phyloP scores from a whole-genome alignment of 1,284 basidiomycete species.

The Ceratorhiza oryzae-sativae region DNA sequence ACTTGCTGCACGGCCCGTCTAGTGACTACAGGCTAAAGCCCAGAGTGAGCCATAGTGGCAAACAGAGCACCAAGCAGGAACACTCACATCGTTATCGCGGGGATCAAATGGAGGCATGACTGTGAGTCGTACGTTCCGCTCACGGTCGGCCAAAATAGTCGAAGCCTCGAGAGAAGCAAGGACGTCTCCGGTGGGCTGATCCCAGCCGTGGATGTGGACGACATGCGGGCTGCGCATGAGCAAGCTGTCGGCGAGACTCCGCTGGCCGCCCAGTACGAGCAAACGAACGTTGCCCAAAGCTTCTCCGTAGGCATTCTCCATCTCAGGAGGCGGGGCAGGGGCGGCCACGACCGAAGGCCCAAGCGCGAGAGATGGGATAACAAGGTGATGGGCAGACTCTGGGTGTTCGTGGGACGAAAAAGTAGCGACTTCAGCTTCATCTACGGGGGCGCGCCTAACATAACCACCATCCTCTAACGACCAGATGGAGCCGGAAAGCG shows the following conservation, averaged over 20 bases:
- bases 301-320: slow-evolving; percentile 25
- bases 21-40: not conserved
- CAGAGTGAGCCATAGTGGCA: not conserved
- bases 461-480: slow-evolving; percentile 14
- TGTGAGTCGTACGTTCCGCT: slow-evolving; percentile 31
- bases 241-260: slow-evolving; percentile 38
- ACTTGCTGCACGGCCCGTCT: slow-evolving; percentile 20
- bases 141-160: slow-evolving; percentile 36
- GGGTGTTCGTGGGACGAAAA: slow-evolving; percentile 41
- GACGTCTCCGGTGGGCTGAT: slow-evolving; percentile 28
- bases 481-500: slow-evolving; percentile 30
- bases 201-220: slow-evolving; percentile 36
- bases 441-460: not conserved
- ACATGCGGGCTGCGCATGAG: slow-evolving; percentile 36
- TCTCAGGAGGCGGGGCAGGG: slow-evolving; percentile 9
- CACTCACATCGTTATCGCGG: slow-evolving; percentile 35
- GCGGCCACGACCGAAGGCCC: slow-evolving; percentile 21
- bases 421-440: slow-evolving; percentile 3
- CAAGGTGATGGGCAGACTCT: slow-evolving; percentile 35
- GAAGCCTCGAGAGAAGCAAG: slow-evolving; percentile 32
- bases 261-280: slow-evolving; percentile 38
- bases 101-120: slow-evolving; percentile 27
- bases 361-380: slow-evolving; percentile 39
- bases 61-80: not conserved
- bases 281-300: slow-evolving; percentile 35